phyloP scores from a whole-genome alignment of 108 stramenopile species.

The Nitzschia inconspicua region DNA sequence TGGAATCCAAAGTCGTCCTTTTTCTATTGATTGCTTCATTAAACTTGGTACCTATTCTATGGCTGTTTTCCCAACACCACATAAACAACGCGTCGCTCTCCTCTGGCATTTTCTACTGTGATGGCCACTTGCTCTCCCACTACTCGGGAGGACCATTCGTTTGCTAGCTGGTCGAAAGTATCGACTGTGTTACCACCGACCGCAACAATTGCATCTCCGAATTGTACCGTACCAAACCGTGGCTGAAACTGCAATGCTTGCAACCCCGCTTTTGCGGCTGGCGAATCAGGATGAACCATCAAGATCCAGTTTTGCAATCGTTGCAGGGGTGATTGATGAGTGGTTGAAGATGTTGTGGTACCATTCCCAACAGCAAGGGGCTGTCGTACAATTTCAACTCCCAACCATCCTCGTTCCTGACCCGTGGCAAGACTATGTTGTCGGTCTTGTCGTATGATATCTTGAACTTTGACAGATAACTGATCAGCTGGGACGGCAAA shows the following conservation, averaged over 20 bases:
- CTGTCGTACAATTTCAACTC: slow-evolving; percentile 31
- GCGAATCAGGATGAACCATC: slow-evolving; percentile 30
- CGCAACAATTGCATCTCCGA: slow-evolving; percentile 65
- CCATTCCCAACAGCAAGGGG: neutral
- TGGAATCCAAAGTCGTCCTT: too few species aligned
- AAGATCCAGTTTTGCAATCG: slow-evolving; percentile 25
- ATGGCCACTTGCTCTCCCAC: slow-evolving; percentile 55
- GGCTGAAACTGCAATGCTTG: slow-evolving; percentile 11
- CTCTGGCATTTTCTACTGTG: slow-evolving; percentile 52
- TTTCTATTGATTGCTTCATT: neutral
- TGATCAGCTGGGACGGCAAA: slow-evolving; percentile 80
- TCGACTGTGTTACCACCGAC: slow-evolving; percentile 50
- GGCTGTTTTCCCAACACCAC: slow-evolving; percentile 45
- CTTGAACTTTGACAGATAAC: slow-evolving; percentile 30
- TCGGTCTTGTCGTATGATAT: slow-evolving; percentile 39
- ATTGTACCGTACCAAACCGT: slow-evolving; percentile 7
- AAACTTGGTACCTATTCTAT: neutral
- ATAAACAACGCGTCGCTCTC: slow-evolving; percentile 67
- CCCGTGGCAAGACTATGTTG: slow-evolving; percentile 3
- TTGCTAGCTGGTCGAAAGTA: slow-evolving; percentile 41
- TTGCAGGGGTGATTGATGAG: neutral
- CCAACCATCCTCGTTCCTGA: slow-evolving; percentile 28
- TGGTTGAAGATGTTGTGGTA: neutral
- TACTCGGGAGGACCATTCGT: slow-evolving; percentile 42
- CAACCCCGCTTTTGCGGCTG: slow-evolving; percentile 44